These are phyloP conservation scores for Cadophora sp. DNA, from an alignment of 2,329 filamentous ascomycete genomes.

Conservation along the genomic window DNA sequence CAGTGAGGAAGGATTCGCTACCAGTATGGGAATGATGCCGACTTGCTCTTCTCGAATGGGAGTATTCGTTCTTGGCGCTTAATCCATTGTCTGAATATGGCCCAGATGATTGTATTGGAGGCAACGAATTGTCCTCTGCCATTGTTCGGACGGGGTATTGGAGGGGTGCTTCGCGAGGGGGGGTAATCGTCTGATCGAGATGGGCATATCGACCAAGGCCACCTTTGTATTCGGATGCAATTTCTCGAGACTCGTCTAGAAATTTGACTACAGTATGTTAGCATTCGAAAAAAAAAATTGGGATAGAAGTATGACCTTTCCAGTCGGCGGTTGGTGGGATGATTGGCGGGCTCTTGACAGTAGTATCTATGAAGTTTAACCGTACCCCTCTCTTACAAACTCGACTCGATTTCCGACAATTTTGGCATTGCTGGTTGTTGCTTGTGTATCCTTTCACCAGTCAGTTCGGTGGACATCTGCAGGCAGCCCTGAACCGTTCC, in stretches of 20 bases:
- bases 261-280: conserved; percentile 67
- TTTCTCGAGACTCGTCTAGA: conserved; percentile 85
- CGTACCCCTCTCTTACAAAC: conserved; percentile 85
- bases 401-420: conserved; percentile 87
- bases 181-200: conserved; percentile 50
- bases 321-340: conserved; percentile 69
- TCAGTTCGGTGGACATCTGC: conserved; percentile 7
- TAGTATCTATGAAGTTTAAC: conserved; percentile 90
- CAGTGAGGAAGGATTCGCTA: conserved; percentile 47
- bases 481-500: conserved; percentile 55
- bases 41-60: conserved; percentile 41
- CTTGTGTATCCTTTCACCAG: conserved; percentile 10
- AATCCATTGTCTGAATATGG: conserved; percentile 38
- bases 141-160: conserved; percentile 40
- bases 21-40: conserved; percentile 45
- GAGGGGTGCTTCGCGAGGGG: conserved; percentile 39
- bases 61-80: conserved; percentile 38
- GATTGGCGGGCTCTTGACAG: conserved; percentile 70
- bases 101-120: conserved; percentile 42
- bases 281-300: conserved; percentile 7
- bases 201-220: conserved; percentile 76
- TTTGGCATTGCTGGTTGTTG: conserved; percentile 47
- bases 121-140: conserved; percentile 39
- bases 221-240: conserved; percentile 88
- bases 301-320: conserved; percentile 53